Percentiles rank a stretch among this genome's conserved stretches.
phyloP scores from a whole-genome alignment of 345 rosid species.

The Eucalyptus lansdowneana region DNA sequence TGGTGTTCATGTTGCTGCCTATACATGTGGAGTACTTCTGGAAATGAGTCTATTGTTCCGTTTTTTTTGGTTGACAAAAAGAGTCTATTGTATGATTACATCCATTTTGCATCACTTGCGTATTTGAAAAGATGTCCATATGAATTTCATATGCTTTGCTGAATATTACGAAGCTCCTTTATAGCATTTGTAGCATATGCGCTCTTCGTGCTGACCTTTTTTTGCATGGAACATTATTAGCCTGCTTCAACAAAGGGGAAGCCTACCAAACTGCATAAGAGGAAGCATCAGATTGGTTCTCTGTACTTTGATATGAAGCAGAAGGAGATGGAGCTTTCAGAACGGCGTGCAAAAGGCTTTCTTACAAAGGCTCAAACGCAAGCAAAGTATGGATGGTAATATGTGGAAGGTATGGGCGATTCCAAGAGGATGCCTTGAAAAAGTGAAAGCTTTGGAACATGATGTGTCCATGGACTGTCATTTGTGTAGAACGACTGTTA shows the following conservation, averaged over 20 bases:
- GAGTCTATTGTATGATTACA: background rate
- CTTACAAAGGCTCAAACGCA: constrained; percentile 90
- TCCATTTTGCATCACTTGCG: background rate
- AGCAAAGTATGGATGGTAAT: constrained; percentile 90
- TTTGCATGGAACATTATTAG: constrained; percentile 17
- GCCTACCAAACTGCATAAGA: constrained; percentile 86
- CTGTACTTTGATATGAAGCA: constrained; percentile 75
- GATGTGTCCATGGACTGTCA: background rate
- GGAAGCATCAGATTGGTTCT: constrained; percentile 94
- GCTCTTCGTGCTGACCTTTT: background rate
- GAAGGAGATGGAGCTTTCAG: constrained; percentile 70
- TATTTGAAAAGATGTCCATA: background rate
- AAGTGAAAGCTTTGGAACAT: background rate
- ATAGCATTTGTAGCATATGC: background rate
- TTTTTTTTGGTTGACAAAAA: too few relatives aligned
- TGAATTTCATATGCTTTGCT: background rate
- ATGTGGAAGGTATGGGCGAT: background rate
- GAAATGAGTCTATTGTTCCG: background rate
- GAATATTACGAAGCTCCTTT: background rate
- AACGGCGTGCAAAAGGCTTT: constrained; percentile 76
- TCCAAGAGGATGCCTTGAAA: background rate
- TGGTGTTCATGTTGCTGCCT: too few relatives aligned
- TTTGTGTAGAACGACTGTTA: background rate
- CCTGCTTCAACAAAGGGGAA: constrained; percentile 79
- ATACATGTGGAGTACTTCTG: background rate